A percentile compares a stretch with the other conserved stretches of the same genome.
Evolutionary conservation across 768 basidiomycete genomes (phyloP).

Genomic region (Rhizopogon vulgaris): DNA sequence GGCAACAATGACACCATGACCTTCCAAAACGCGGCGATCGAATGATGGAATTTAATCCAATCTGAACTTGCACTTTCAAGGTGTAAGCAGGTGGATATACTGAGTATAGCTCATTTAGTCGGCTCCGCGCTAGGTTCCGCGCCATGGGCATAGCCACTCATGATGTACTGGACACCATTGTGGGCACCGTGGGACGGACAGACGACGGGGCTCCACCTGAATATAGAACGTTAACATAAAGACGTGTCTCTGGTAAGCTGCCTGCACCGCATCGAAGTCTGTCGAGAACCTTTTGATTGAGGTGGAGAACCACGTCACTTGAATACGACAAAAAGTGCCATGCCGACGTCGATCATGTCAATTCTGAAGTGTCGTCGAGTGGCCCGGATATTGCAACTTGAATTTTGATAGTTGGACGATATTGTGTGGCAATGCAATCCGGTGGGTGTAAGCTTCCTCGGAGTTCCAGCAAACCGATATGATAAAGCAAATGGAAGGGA

Average conservation of each 20-base stretch:
- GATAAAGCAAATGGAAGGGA: background rate
- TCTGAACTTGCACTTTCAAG: background rate
- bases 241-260: background rate
- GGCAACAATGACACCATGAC: background rate
- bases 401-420: background rate
- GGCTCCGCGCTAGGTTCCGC: background rate
- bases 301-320: background rate
- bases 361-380: background rate
- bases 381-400: too few species aligned
- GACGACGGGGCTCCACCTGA: background rate
- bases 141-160: background rate
- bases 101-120: background rate
- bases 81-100: background rate
- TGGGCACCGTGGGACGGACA: background rate
- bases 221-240: background rate
- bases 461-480: background rate
- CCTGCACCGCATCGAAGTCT: conserved; percentile 1
- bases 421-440: background rate
- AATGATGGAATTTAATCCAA: background rate
- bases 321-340: background rate
- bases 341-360: background rate
- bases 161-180: background rate
- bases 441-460: background rate
- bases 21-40: too few species aligned
- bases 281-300: background rate